phyloP scores from a whole-genome alignment of 768 basidiomycete genomes.

The Suillus lakei region DNA sequence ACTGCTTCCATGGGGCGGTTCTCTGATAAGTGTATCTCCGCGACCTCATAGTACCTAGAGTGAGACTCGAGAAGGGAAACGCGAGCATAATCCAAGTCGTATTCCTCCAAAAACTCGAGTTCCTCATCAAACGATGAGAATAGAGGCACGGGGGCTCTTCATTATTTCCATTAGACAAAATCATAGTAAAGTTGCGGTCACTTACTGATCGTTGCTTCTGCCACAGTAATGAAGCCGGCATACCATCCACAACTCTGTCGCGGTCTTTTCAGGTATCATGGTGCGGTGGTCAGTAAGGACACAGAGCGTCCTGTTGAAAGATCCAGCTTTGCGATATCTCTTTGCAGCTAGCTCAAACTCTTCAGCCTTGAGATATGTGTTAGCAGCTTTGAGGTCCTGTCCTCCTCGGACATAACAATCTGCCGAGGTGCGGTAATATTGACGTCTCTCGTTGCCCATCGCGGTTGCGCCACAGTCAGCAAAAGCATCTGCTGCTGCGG shows the following conservation, averaged over 20 bases:
- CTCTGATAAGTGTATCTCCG: conserved; percentile 53
- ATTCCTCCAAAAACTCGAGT: conserved; percentile 60
- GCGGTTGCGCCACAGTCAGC: conserved; percentile 41
- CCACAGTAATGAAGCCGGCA: conserved; percentile 52
- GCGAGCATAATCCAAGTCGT: conserved; percentile 53
- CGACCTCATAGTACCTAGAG: conserved; percentile 52
- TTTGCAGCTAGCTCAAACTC: conserved; percentile 50
- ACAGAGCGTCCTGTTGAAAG: conserved; percentile 56
- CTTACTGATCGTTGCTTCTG: conserved; percentile 33
- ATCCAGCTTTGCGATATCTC: conserved; percentile 49
- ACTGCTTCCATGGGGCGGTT: conserved; percentile 54
- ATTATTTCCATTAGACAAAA: background rate
- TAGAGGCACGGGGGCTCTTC: conserved; percentile 51
- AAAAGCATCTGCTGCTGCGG: conserved; percentile 55
- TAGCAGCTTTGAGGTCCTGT: conserved; percentile 48
- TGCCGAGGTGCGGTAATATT: conserved; percentile 48
- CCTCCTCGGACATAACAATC: conserved; percentile 50
- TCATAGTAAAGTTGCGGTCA: background rate
- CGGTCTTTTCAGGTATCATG: conserved; percentile 37
- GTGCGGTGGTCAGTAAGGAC: conserved; percentile 43
- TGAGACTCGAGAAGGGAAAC: conserved; percentile 47
- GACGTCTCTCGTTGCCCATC: conserved; percentile 29
- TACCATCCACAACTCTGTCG: conserved; percentile 43
- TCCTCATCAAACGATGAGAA: conserved; percentile 58
- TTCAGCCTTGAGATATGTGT: conserved; percentile 44